Conservation (phyloP, 2,329 filamentous ascomycete genomes). For the Hypoxylon sp. region DNA sequence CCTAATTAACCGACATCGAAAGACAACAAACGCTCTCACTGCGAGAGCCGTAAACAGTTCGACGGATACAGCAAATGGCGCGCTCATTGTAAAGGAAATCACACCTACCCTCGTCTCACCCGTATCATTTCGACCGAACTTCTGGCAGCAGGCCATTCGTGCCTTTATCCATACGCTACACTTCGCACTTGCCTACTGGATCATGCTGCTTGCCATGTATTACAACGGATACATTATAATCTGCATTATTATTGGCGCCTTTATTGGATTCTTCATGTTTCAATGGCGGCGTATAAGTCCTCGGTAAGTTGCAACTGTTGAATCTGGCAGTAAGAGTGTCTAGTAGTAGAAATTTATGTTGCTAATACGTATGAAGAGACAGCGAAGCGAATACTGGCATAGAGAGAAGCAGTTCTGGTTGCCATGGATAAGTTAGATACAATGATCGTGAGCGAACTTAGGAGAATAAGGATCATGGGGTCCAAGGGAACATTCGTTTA, state of each 20-base stretch:
- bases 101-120: background rate
- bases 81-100: conserved; percentile 40
- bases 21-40: conserved; percentile 53
- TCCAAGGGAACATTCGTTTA: background rate
- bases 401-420: conserved; percentile 42
- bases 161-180: conserved; percentile 78
- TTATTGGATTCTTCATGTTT: conserved; percentile 80
- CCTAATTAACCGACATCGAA: conserved; percentile 63
- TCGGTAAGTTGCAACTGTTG: conserved; percentile 61
- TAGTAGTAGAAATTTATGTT: conserved; percentile 13
- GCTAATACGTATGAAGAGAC: conserved; percentile 9
- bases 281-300: conserved; percentile 72
- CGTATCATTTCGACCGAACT: conserved; percentile 68
- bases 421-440: conserved; percentile 41
- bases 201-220: conserved; percentile 78
- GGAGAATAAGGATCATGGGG: background rate
- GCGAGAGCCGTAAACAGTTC: conserved; percentile 28
- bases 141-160: conserved; percentile 76
- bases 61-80: conserved; percentile 49
- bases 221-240: conserved; percentile 84
- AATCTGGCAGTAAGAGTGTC: conserved; percentile 69
- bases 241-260: conserved; percentile 83
- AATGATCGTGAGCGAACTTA: background rate
- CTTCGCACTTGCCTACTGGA: conserved; percentile 82
- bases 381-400: background rate